Conservation (phyloP, 306 rosid species). For the Lathyrus oleraceus region DNA sequence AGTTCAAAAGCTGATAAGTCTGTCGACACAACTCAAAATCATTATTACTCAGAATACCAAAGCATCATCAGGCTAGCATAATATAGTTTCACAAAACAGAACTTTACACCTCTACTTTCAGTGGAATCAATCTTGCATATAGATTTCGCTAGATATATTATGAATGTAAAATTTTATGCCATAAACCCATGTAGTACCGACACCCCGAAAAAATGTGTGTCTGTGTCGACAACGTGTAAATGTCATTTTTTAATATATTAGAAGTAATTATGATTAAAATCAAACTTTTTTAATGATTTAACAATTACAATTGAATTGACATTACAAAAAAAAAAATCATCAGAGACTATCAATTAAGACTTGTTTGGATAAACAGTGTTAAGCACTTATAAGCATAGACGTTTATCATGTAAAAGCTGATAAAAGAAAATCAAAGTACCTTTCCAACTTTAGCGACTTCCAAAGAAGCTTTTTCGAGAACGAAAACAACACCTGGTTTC, state of each 20-base stretch:
- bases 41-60: slow-evolving; percentile 11
- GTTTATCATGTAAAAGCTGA: too few relatives aligned
- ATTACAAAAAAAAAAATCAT: background rate
- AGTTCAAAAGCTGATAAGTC: slow-evolving; percentile 77
- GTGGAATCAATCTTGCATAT: background rate
- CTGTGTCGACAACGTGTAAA: too few relatives aligned
- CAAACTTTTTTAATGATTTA: background rate
- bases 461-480: slow-evolving; percentile 85
- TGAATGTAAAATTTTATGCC: background rate
- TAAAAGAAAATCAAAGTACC: slow-evolving; percentile 39
- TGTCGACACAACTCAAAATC: background rate
- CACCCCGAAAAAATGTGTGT: too few relatives aligned
- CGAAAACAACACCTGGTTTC: slow-evolving; percentile 55
- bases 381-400: too few relatives aligned
- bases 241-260: too few relatives aligned
- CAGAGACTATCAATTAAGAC: background rate
- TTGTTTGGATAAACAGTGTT: background rate
- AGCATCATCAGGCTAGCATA: background rate
- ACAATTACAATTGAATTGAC: background rate
- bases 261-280: background rate
- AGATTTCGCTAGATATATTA: background rate
- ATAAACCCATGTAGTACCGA: too few relatives aligned
- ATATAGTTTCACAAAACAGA: background rate
- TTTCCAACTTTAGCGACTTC: slow-evolving; percentile 91
- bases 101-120: background rate